Conservation (phyloP, 2,329 filamentous ascomycete genomes). For the Cordyceps cicadae region DNA sequence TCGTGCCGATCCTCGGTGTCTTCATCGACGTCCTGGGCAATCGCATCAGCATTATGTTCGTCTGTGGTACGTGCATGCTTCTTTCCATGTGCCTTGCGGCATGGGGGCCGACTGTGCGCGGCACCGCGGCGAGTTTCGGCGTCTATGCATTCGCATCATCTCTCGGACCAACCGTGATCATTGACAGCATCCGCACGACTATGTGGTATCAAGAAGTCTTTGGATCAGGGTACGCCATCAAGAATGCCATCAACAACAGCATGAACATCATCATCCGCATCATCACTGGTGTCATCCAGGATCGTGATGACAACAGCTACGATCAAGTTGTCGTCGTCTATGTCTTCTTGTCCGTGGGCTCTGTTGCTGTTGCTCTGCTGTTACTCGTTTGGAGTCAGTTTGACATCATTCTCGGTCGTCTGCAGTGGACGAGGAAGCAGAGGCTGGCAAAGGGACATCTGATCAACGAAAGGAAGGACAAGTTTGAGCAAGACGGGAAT, state of each 20-base stretch:
- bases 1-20: constrained; percentile 47
- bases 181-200: constrained; percentile 51
- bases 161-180: constrained; percentile 49
- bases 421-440: constrained; percentile 53
- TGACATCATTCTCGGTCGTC: constrained; percentile 34
- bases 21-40: constrained; percentile 50
- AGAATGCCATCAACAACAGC: constrained; percentile 54
- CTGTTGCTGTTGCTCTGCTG: constrained; percentile 35
- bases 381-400: constrained; percentile 32
- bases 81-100: constrained; percentile 47
- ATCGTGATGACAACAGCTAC: constrained; percentile 48
- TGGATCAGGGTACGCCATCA: constrained; percentile 51
- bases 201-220: constrained; percentile 54
- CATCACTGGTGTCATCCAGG: constrained; percentile 50
- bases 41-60: constrained; percentile 43
- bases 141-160: constrained; percentile 49
- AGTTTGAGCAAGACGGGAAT: constrained; percentile 28
- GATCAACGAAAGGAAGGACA: constrained; percentile 34
- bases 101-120: constrained; percentile 38
- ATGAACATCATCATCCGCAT: constrained; percentile 55
- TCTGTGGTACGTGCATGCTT: constrained; percentile 41
- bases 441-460: constrained; percentile 36
- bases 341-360: constrained; percentile 41
- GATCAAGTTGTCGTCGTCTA: constrained; percentile 48
- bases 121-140: constrained; percentile 51